Percentiles rank a stretch among this genome's conserved stretches.
phyloP scores from a whole-genome alignment of 2,329 filamentous ascomycete species.

The Pezicula rhizophila region DNA sequence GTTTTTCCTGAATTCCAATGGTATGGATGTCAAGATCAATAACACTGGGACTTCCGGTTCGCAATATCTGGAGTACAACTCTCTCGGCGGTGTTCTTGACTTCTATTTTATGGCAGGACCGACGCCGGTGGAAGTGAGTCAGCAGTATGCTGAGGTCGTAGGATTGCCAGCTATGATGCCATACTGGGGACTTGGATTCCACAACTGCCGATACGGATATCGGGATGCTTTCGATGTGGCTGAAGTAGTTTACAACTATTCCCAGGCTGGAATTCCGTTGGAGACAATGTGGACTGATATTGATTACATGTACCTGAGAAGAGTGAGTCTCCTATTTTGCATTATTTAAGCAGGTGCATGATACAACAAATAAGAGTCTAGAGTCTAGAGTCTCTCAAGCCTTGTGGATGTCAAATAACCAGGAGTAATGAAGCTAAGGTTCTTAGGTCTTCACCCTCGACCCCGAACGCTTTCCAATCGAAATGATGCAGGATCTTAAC shows the following conservation, averaged over 20 bases:
- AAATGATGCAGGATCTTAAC: conserved; percentile 59
- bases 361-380: conserved; percentile 1
- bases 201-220: conserved; percentile 61
- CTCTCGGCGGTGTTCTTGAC: conserved; percentile 70
- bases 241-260: conserved; percentile 64
- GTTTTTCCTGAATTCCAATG: conserved; percentile 66
- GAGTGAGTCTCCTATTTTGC: conserved; percentile 20
- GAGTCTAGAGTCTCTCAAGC: no score
- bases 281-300: conserved; percentile 67
- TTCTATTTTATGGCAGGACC: conserved; percentile 61
- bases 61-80: conserved; percentile 76
- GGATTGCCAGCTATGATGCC: conserved; percentile 55
- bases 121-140: conserved; percentile 48
- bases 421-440: no score
- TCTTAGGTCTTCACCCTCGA: conserved; percentile 55
- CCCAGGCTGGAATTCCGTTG: conserved; percentile 56
- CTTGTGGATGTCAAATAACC: no score
- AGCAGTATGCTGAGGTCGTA: conserved; percentile 52
- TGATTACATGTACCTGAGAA: conserved; percentile 51
- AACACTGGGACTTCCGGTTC: conserved; percentile 39
- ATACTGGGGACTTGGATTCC: conserved; percentile 58
- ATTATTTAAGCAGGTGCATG: not conserved
- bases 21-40: conserved; percentile 73
- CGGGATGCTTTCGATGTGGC: conserved; percentile 57
- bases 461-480: conserved; percentile 54